Percentiles rank a stretch among this genome's conserved stretches.
Evolutionary conservation across 192 early-diverging fungal genomes (phyloP).

Genomic region (Irineochytrium annulatum): DNA sequence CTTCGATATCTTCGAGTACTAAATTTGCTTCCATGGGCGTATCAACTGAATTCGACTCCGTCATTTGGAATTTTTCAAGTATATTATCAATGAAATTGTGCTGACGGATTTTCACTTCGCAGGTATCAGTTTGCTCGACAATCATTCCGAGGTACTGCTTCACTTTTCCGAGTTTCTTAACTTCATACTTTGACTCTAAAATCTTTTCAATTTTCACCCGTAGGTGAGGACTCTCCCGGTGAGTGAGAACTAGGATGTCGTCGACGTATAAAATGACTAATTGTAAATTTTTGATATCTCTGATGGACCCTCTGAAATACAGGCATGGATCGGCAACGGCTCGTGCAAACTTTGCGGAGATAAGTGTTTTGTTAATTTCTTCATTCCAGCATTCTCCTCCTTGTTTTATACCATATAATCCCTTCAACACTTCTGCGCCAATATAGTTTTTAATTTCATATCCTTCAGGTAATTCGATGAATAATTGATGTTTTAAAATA

Average conservation of each 20-base stretch:
- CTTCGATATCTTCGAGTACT: too few species aligned
- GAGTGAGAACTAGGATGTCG: constrained; percentile 19
- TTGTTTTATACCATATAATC: constrained; percentile 32
- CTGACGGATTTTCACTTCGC: too few species aligned
- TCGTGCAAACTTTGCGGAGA: background rate
- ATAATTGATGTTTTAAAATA: constrained; percentile 23
- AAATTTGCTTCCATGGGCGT: too few species aligned
- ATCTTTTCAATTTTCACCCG: too few species aligned
- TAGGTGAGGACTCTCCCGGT: background rate
- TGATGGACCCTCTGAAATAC: constrained; percentile 8
- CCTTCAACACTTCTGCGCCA: background rate
- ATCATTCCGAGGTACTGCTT: too few species aligned
- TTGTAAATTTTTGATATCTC: background rate
- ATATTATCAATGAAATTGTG: too few species aligned
- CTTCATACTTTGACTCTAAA: too few species aligned
- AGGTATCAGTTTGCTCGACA: too few species aligned
- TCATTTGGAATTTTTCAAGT: too few species aligned
- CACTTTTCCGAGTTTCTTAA: too few species aligned
- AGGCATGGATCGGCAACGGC: constrained; percentile 12
- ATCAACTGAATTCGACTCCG: too few species aligned
- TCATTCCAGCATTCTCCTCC: constrained; percentile 11
- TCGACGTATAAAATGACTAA: constrained; percentile 38
- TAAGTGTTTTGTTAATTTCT: background rate
- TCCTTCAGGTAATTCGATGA: constrained; percentile 27
- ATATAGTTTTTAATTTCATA: background rate